Base-by-base conservation (phyloP, 2,329 filamentous ascomycete species). In the Lecanicillium sp. region DNA sequence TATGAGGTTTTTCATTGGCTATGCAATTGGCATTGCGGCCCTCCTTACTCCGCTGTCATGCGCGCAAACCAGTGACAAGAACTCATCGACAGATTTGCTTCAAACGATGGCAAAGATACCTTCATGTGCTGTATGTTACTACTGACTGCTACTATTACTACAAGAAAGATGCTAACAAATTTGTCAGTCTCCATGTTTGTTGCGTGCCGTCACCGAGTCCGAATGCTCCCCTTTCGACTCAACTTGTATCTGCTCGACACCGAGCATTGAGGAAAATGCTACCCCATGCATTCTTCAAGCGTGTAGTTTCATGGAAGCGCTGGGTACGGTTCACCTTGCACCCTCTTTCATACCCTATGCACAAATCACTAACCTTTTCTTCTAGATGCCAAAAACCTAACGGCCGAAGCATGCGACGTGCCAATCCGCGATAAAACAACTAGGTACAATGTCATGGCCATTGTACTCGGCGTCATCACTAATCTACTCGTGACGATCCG, bases 401-500 rank as follows among this genome's bases (percentile, higher is more conserved):
- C 53, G 25, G 38, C 45, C 20, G 54, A 49, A 2, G 44, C 45
- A 13, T 64, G 57, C 41, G 43, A 46, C 22, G 53, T 47, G 4
- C 52, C 46, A 12, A 20, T 55, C 6, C 49, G 55, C 12, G 51
- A 63, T 45, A 60, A 54, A 38, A 58, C 45, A 44, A 43, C 49
- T 16, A 46, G 57, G 17, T 55, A 65, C 36, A 47, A 59, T 5
- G 53, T 51, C 34, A 51, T 68, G 4, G 52, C 54, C 43, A 47
- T 58, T 45, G 19, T 45, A 42, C 48, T 65, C n/a, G 57, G 55
- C 22, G 49, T 55, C 6, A 49, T 68, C 5, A 58, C 62, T 3
- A 59, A 50, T 37, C 42, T 62, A 14, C 68, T 69, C 42, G 53
- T 70, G 14, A 37, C 61, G 2, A 51, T 68, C 11, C 64, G 70